phyloP scores from a whole-genome alignment of 2,329 filamentous ascomycete species.

The Chaetothyriales sp. region DNA sequence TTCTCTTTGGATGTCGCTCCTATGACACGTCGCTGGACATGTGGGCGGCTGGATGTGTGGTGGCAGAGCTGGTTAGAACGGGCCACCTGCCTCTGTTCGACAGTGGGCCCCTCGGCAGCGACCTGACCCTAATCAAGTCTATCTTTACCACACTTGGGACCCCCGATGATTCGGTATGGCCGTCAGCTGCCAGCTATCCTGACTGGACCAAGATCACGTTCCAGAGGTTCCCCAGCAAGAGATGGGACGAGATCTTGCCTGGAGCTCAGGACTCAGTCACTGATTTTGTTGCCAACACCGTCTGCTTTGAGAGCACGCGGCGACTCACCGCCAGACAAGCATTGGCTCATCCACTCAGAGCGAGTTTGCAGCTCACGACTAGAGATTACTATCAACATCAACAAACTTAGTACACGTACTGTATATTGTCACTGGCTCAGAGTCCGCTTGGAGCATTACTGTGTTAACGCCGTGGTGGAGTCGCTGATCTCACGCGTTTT shows the following conservation, averaged over 20 bases:
- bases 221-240: conserved; percentile 49
- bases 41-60: conserved; percentile 74
- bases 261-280: conserved; percentile 42
- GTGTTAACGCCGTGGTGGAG: neutral
- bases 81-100: conserved; percentile 57
- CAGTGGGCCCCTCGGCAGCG: conserved; percentile 77
- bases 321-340: conserved; percentile 46
- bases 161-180: conserved; percentile 67
- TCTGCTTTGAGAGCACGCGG: conserved; percentile 55
- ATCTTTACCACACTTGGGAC: conserved; percentile 88
- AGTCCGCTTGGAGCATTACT: too few relatives aligned
- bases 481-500: neutral
- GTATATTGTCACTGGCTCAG: too few relatives aligned
- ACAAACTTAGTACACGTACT: neutral
- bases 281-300: conserved; percentile 50
- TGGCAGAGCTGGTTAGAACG: conserved; percentile 55
- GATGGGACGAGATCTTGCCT: conserved; percentile 58
- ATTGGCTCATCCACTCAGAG: conserved; percentile 1
- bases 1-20: conserved; percentile 64
- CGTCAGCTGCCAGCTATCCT: conserved; percentile 44
- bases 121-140: conserved; percentile 76
- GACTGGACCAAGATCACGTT: conserved; percentile 85
- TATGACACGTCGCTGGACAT: conserved; percentile 68
- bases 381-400: neutral
- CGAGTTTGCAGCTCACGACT: neutral